Percentiles rank a stretch among this genome's conserved stretches.
These are phyloP conservation scores for Thamnidium elegans DNA, from an alignment of 192 early-diverging fungal species.

Conservation along the genomic window DNA sequence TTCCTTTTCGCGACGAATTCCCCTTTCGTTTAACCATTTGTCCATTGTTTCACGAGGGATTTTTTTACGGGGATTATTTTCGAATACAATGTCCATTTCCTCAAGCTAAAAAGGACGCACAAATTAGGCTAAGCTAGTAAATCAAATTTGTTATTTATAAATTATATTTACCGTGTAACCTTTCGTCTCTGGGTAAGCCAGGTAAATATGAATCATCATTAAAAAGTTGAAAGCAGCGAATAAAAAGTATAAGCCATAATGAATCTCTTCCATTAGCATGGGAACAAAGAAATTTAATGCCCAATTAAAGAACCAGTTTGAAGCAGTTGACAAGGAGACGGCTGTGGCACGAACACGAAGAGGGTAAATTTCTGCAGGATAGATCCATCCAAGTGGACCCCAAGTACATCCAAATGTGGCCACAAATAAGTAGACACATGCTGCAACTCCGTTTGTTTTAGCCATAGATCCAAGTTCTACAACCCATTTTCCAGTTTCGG, in stretches of 20 bases:
- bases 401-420: conserved; percentile 83
- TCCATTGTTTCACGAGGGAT: conserved; percentile 13
- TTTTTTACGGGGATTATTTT: conserved; percentile 28
- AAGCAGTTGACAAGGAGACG: conserved; percentile 75
- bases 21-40: conserved; percentile 8
- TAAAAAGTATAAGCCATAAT: conserved; percentile 66
- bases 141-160: too few species aligned
- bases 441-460: conserved; percentile 51
- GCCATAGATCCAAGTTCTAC: conserved; percentile 37
- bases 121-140: background rate
- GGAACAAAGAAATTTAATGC: conserved; percentile 73
- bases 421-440: conserved; percentile 80
- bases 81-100: conserved; percentile 30
- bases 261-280: conserved; percentile 62
- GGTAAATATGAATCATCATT: conserved; percentile 57
- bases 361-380: conserved; percentile 91
- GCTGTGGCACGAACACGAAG: conserved; percentile 86
- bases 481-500: conserved; percentile 24
- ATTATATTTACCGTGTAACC: conserved; percentile 48
- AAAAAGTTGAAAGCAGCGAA: conserved; percentile 67
- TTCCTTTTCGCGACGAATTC: conserved; percentile 9
- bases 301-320: conserved; percentile 93
- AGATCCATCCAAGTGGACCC: conserved; percentile 93
- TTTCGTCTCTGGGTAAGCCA: conserved; percentile 84
- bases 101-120: conserved; percentile 20